Base-by-base conservation (phyloP, 2,329 filamentous ascomycete species). In the Chaetomiaceae sp. region DNA sequence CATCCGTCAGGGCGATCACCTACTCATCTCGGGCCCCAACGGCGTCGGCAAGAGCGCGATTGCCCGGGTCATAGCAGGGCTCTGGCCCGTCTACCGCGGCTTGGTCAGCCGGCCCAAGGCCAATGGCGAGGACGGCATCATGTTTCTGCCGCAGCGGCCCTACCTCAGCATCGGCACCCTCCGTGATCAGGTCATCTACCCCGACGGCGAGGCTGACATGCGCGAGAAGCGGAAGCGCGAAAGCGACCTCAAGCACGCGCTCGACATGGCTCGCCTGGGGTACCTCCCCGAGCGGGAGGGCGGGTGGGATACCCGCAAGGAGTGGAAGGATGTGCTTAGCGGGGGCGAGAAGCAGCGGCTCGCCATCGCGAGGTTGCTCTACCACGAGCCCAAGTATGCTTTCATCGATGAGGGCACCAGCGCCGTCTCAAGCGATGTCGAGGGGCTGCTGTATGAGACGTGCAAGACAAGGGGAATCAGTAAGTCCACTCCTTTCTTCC, bases 291-390 rank as follows among this genome's bases (percentile, higher is more conserved):
- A 91, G 44, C 84, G 94, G 14, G 94, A 99, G 75, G 94, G 94
- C 34, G 94, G 94, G 13, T 97, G 90, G 90, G 90, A 99, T 66
- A 94, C 90, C 4, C 82, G 90, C 52, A 97, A 99, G 71, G 91
- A 96, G 67, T 99, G 94, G 94, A 96, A 97, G 72, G 92, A 97
- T 62, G 90, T 99, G 4, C 77, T 99, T n/a, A 92, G 87, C 59
- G 94, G 94, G 34, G 94, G 94, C 11, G 94, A 99, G 77, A 99
- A 99, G 74, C 94, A 99, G 73, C 79, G 94, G 20, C 89, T 99
- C 81, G 90, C 84, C 0, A 90, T 99, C 63, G 92, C 95, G 4
- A 78, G 94, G 40, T 69, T 99, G 45, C 75, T 97, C 36, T 99
- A 99, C 66, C 94, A 99, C 66, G 92, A 97, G 72, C 94, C 94